These are phyloP conservation scores for Ramalina peruviana DNA, from an alignment of 495 filamentous ascomycete genomes.

Conservation along the genomic window DNA sequence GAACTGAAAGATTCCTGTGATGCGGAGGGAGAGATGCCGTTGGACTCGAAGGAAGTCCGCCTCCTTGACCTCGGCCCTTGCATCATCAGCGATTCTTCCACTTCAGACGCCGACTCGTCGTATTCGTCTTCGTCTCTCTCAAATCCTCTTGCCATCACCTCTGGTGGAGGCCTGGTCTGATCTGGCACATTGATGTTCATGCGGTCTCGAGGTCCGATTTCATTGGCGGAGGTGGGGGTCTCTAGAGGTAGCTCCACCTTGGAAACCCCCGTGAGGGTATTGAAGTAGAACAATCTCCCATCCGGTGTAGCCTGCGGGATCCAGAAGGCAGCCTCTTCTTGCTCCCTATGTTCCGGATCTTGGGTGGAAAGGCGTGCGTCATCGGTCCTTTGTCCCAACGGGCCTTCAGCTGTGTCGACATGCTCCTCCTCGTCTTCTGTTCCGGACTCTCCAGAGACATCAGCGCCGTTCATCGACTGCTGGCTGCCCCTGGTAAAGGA, in stretches of 20 bases:
- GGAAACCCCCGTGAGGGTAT: conserved; percentile 84
- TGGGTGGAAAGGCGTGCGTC: conserved; percentile 53
- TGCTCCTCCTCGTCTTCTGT: conserved; percentile 53
- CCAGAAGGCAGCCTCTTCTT: conserved; percentile 92
- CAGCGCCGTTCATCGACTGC: conserved; percentile 31
- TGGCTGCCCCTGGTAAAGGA: conserved; percentile 25
- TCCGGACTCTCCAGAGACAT: conserved; percentile 43
- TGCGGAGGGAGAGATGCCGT: conserved; percentile 73
- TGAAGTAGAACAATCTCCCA: conserved; percentile 93
- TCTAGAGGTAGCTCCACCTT: conserved; percentile 90
- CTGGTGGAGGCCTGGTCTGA: conserved; percentile 80
- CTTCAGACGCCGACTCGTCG: conserved; percentile 74
- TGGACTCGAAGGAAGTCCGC: conserved; percentile 49
- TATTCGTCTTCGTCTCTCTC: conserved; percentile 73
- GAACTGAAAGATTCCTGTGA: conserved; percentile 80
- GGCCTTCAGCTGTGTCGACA: conserved; percentile 52
- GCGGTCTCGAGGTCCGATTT: conserved; percentile 75
- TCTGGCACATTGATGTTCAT: conserved; percentile 80
- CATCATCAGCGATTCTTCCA: conserved; percentile 52
- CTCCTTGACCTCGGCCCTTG: conserved; percentile 40
- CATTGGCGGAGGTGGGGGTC: conserved; percentile 65
- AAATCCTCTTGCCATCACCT: conserved; percentile 78
- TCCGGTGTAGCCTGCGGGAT: conserved; percentile 94
- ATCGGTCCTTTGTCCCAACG: conserved; percentile 40
- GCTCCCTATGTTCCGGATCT: conserved; percentile 46